phyloP scores from a whole-genome alignment of 2,329 filamentous ascomycete genomes.

The Ophiocordyceps sinensis region DNA sequence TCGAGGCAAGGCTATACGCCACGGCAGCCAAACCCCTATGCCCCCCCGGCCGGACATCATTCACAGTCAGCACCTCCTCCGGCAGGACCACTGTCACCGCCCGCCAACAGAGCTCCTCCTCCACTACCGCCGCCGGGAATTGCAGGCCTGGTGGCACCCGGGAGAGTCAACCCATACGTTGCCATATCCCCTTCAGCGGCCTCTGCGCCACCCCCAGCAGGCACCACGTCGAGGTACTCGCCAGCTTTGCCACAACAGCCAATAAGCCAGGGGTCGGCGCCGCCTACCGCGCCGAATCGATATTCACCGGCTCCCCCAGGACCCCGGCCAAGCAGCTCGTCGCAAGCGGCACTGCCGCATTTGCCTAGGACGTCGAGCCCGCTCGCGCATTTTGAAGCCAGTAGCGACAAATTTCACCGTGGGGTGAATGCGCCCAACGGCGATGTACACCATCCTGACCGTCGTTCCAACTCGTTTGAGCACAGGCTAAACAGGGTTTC shows the following conservation, averaged over 20 bases:
- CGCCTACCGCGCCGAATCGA: constrained; percentile 26
- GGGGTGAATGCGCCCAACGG: constrained; percentile 12
- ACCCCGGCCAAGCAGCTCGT: constrained; percentile 27
- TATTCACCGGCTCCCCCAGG: constrained; percentile 36
- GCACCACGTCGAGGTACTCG: constrained; percentile 42
- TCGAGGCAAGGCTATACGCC: constrained; percentile 35
- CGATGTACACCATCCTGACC: constrained; percentile 28
- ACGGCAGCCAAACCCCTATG: constrained; percentile 22
- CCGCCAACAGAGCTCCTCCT: constrained; percentile 9
- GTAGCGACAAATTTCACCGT: constrained; percentile 21
- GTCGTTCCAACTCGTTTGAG: constrained; percentile 39
- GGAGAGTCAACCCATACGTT: constrained; percentile 39
- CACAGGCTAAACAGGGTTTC: constrained; percentile 37
- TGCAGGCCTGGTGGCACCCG: constrained; percentile 35
- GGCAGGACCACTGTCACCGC: constrained; percentile 11
- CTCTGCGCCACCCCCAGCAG: constrained; percentile 17
- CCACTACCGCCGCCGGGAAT: constrained; percentile 12
- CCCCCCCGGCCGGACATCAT: constrained; percentile 1
- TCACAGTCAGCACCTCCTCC: constrained; percentile 12
- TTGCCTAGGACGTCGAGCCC: constrained; percentile 52
- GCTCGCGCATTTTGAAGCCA: constrained; percentile 47
- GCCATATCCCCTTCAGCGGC: constrained; percentile 22
- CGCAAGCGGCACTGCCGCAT: constrained; percentile 37
- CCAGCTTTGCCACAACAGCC: constrained; percentile 34
- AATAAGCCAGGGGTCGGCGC: constrained; percentile 22